These are phyloP conservation scores for Cymbopogon citratus DNA, from an alignment of 176 grass and related monocot genomes.

Conservation along the genomic window DNA sequence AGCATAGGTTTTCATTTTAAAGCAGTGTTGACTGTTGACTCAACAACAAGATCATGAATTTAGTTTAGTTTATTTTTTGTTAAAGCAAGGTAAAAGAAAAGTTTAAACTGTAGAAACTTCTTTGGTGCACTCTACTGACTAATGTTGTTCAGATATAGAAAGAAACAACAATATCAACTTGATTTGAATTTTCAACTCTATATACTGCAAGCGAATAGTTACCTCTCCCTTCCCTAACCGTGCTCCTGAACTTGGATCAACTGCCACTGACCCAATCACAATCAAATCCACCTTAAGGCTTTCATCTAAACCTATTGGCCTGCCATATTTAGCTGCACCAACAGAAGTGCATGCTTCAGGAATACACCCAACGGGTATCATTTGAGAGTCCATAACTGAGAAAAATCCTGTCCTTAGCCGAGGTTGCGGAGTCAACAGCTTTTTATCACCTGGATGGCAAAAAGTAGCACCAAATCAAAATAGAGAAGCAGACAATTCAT, in stretches of 20 bases:
- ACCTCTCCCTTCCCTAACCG: constrained; percentile 93
- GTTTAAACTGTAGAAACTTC: not conserved
- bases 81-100: not conserved
- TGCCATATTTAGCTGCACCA: constrained; percentile 84
- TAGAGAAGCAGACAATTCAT: not conserved
- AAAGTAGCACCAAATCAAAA: not conserved
- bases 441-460: constrained; percentile 56
- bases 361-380: constrained; percentile 53
- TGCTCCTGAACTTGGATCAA: constrained; percentile 88
- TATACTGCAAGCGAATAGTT: not conserved
- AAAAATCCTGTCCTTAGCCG: constrained; percentile 84
- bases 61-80: not conserved
- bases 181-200: not conserved
- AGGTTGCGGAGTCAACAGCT: constrained; percentile 91
- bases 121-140: not conserved
- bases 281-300: constrained; percentile 81
- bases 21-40: not conserved
- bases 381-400: constrained; percentile 66
- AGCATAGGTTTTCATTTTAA: too few species aligned
- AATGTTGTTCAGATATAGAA: not conserved
- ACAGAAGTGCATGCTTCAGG: constrained; percentile 92
- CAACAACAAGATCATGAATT: not conserved
- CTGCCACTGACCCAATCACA: constrained; percentile 83
- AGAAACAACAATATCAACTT: not conserved
- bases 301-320: constrained; percentile 71